Evolutionary conservation across 768 basidiomycete species (phyloP).

Genomic region (Leccinum boreale): DNA sequence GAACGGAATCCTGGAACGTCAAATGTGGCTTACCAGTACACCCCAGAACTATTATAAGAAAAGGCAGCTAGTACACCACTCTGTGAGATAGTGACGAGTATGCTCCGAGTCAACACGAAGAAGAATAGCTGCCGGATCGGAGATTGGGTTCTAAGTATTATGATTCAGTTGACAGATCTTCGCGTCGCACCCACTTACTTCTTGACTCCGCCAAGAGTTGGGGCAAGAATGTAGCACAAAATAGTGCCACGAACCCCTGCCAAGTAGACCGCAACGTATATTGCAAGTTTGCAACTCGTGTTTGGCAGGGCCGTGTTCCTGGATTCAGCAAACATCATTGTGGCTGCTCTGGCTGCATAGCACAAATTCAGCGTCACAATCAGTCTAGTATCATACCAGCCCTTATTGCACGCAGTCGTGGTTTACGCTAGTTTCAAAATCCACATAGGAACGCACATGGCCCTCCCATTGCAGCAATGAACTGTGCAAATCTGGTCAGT

Average conservation of each 20-base stretch:
- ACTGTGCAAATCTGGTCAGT: neutral
- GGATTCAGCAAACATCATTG: no score
- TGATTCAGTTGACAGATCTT: neutral
- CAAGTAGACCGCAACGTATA: neutral
- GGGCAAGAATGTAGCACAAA: constrained; percentile 10
- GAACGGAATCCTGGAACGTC: no score
- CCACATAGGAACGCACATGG: neutral
- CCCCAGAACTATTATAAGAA: neutral
- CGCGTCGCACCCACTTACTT: neutral
- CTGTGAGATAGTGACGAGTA: constrained; percentile 13
- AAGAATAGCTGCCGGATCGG: constrained; percentile 6
- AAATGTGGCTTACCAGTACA: constrained; percentile 7
- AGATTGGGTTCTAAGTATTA: constrained; percentile 1
- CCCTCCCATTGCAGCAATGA: neutral
- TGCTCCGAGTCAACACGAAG: constrained; percentile 10
- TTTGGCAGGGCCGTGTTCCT: neutral
- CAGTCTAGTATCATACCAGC: neutral
- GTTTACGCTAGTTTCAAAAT: neutral
- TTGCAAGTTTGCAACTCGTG: neutral
- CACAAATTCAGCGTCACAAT: neutral
- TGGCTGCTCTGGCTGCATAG: neutral
- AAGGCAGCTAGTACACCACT: neutral
- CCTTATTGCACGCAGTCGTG: neutral
- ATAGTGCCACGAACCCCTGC: constrained; percentile 4
- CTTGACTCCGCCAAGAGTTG: constrained; percentile 2